Percentiles rank a stretch among this genome's conserved stretches.
Conservation (phyloP, 176 grass and related monocot species). For the Typha latifolia region DNA sequence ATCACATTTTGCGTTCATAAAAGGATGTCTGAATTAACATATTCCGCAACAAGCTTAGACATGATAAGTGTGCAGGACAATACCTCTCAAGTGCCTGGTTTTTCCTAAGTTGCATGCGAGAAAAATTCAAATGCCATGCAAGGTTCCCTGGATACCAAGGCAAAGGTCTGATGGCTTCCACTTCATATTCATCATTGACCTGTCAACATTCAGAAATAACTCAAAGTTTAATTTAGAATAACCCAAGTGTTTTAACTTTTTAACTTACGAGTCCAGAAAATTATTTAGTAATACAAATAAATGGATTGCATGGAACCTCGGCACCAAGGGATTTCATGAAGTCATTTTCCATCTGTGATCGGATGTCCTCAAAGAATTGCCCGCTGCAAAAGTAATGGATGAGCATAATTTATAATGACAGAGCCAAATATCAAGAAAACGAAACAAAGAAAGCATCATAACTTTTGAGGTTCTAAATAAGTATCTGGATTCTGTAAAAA, state of each 20-base stretch:
- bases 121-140: conserved; percentile 99
- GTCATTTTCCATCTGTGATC: conserved; percentile 80
- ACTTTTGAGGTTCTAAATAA: background rate
- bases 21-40: no score
- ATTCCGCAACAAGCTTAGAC: no score
- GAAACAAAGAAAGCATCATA: conserved; percentile 2
- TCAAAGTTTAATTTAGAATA: background rate
- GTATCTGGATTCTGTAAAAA: no score
- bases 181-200: conserved; percentile 64
- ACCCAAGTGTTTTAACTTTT: no score
- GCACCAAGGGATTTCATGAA: conserved; percentile 69
- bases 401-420: conserved; percentile 17
- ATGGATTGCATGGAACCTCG: conserved; percentile 44
- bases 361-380: conserved; percentile 83
- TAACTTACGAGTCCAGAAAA: background rate
- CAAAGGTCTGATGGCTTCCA: conserved; percentile 83
- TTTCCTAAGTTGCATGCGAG: conserved; percentile 94
- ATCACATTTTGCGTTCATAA: no score
- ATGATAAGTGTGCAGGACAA: no score
- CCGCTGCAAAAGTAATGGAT: conserved; percentile 41
- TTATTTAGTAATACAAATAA: background rate
- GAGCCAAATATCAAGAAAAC: conserved; percentile 13
- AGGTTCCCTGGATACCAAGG: conserved; percentile 95
- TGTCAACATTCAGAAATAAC: conserved; percentile 18
- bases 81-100: conserved; percentile 98